phyloP scores from a whole-genome alignment of 306 rosid species.

The Lathyrus sativus region DNA sequence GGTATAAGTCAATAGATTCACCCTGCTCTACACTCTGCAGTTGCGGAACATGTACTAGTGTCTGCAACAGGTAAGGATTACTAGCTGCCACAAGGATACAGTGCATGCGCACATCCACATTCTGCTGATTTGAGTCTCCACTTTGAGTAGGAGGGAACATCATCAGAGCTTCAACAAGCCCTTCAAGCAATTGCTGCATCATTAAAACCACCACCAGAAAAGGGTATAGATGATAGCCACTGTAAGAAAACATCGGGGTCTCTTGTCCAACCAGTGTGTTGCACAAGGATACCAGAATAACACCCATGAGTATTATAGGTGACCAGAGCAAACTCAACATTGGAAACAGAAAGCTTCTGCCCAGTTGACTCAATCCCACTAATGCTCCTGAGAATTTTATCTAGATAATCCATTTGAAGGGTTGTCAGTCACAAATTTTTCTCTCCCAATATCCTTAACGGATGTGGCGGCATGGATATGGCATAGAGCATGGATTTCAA shows the following conservation, averaged over 20 bases:
- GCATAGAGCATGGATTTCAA: too few relatives aligned
- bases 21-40: slow-evolving; percentile 72
- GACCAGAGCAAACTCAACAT: slow-evolving; percentile 72
- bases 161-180: slow-evolving; percentile 95
- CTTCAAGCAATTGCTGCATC: slow-evolving; percentile 98
- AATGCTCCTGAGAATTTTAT: too few relatives aligned
- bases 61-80: slow-evolving; percentile 86
- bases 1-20: slow-evolving; percentile 68
- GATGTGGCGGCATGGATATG: too few relatives aligned
- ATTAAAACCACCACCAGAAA: slow-evolving; percentile 88
- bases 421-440: too few relatives aligned
- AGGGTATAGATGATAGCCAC: slow-evolving; percentile 81
- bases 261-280: slow-evolving; percentile 90
- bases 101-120: slow-evolving; percentile 75
- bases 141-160: slow-evolving; percentile 76
- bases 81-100: slow-evolving; percentile 91
- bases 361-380: too few relatives aligned
- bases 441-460: too few relatives aligned
- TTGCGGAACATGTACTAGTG: slow-evolving; percentile 83
- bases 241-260: slow-evolving; percentile 68
- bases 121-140: slow-evolving; percentile 78
- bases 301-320: slow-evolving; percentile 85
- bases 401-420: too few relatives aligned
- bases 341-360: slow-evolving; percentile 72
- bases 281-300: slow-evolving; percentile 81